Base-by-base conservation (phyloP, 2,329 filamentous ascomycete genomes). In the Geoglossum cookeanum region DNA sequence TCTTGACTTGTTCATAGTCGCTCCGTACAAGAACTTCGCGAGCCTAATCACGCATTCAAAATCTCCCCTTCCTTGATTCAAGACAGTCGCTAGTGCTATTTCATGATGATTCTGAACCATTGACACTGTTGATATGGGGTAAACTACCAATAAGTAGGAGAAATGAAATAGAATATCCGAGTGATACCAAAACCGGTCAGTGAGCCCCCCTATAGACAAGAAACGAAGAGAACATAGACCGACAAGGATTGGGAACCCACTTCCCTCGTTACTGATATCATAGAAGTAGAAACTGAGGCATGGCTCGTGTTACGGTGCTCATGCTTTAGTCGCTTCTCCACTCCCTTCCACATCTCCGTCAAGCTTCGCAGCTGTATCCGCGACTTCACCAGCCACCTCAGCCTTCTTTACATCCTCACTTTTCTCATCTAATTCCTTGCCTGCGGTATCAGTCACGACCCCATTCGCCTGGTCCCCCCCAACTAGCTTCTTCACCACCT, bases 401-500 rank as follows among this genome's bases (percentile, higher is more conserved):
- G 66, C 65, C 56, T 65, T 63, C 29, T 60, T 58, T 27, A 42
- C 58, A 48, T 58, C 49, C 37, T 61, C 58, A 9, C 62, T 45
- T 17, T 64, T 62, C 58, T 67, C 65, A 61, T 69, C 67, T 39
- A 66, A 68, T 62, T 64, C 65, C 56, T 64, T 62, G 27, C 65
- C 67, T 27, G 64, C 63, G 1, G 63, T 60, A 44, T 60, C 66
- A 22, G 64, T 62, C 1, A 63, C 59, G 45, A 60, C 65, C 35
- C 52, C 63, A 29, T 63, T 64, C 9, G 57, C 61, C 13, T 62
- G 67, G 33, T 72, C 64, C 56, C 71, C 70, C 58, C 76, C 74
- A 32, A 90, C 80, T 47, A 95, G 70, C 66, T 80, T 79, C 74
- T 83, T 81, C 27, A 92, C 88, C 29, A 81, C 81, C 15, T 86